Base-by-base conservation (phyloP, 352 stramenopile genomes). In the Globisporangium apiculatum region DNA sequence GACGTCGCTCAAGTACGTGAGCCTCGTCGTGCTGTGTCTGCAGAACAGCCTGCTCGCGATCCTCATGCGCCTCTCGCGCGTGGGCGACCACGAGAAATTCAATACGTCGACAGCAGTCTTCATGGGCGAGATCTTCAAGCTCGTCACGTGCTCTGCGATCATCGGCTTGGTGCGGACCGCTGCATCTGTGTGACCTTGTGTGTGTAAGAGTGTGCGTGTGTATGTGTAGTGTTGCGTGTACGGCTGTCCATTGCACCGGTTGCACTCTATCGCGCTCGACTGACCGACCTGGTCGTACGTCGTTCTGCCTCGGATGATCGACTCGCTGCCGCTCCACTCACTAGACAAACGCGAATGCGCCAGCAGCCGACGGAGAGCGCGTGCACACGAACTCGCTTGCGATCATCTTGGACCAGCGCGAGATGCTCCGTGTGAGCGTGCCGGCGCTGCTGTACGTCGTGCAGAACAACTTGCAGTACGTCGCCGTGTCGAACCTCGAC, bases 381-480 rank as follows among this genome's bases (percentile, higher is more conserved):
- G 59, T 60, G 40, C 59, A 61, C 50, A 18, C 52, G 8, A 61
- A 48, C 24, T 64, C 68, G 48, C 51, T 67, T 40, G 17, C 55
- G 24, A 68, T 70, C 17, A 86, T 92, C 58, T 81, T 86, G n/a
- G 79, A 87, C 54, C 52, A 53, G 37, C 60, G 65, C 15, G 82
- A 92, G 57, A 60, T 92, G 62, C 68, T 90, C 56, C 79, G 82
- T 48, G 70, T 92, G 65, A 88, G 78, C 66, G 72, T 92, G 8
- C 82, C 82, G 12, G 82, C 82, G 45, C 62, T 89, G 63, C 73
- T 94, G 14, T 94, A 94, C 59, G 78, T 91, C 15, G 68, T 91
- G 45, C 84, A 91, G 60, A 94, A 94, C 75, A 94, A 91, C 53
- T 61, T 94, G 42, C 81, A 91, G 69, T 90, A 91, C 55, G 71